A percentile compares a stretch with the other conserved stretches of the same genome.
Evolutionary conservation across 2,329 filamentous ascomycete species (phyloP).

Genomic region (Dothidotthia symphoricarpi): DNA sequence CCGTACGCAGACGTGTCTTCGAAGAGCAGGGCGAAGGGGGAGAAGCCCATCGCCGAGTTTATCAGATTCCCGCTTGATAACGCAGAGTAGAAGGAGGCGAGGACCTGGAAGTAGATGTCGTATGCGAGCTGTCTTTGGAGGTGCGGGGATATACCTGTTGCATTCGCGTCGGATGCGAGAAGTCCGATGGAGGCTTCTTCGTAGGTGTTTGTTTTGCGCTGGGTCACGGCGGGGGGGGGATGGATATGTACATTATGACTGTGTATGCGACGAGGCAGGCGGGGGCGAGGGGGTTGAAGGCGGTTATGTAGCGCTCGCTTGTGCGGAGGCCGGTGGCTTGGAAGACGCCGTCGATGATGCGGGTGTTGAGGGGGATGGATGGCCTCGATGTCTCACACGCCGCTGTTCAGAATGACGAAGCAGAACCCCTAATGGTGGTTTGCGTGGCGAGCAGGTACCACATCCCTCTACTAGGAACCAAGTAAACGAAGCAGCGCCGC

Average conservation of each 20-base stretch:
- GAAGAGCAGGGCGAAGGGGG: constrained; percentile 46
- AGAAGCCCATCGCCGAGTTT: too few species aligned
- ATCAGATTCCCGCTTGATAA: constrained; percentile 65
- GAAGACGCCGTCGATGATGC: constrained; percentile 64
- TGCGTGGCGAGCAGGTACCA: constrained; percentile 66
- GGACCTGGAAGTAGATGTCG: constrained; percentile 65
- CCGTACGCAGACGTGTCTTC: constrained; percentile 60
- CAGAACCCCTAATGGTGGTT: constrained; percentile 63
- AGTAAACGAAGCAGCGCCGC: constrained; percentile 61
- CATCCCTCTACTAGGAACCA: constrained; percentile 63
- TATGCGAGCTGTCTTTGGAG: constrained; percentile 64
- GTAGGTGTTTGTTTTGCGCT: constrained; percentile 69
- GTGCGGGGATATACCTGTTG: constrained; percentile 43
- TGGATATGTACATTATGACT: constrained; percentile 66
- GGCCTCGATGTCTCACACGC: constrained; percentile 55
- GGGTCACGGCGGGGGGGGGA: constrained; percentile 61
- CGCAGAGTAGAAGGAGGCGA: constrained; percentile 61
- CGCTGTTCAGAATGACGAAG: constrained; percentile 65
- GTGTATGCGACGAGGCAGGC: constrained; percentile 61
- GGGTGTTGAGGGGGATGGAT: constrained; percentile 56
- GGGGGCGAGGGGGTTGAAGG: constrained; percentile 56
- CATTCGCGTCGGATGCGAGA: constrained; percentile 40
- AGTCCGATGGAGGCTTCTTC: constrained; percentile 67
- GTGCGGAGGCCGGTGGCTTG: constrained; percentile 61
- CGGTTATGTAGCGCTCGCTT: constrained; percentile 65